A percentile compares a stretch with the other conserved stretches of the same genome.
Evolutionary conservation across 176 grass and related monocot species (phyloP).

Genomic region (Pontederia paniculata): DNA sequence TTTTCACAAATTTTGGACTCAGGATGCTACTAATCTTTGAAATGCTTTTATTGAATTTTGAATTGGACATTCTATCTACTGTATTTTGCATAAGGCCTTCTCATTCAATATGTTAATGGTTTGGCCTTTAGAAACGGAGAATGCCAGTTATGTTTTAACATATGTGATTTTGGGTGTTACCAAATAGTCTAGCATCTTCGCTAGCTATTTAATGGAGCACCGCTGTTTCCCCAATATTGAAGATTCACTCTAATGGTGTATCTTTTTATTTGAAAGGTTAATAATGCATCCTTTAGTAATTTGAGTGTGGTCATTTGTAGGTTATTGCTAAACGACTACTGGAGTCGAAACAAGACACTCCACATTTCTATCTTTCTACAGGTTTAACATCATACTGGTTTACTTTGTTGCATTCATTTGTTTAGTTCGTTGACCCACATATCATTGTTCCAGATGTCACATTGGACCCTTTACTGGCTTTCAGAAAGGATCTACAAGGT

Average conservation of each 20-base stretch:
- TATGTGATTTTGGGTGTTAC: no score
- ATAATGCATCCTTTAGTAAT: not conserved
- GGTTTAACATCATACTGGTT: slow-evolving; percentile 26
- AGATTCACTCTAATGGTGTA: not conserved
- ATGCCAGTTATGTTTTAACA: no score
- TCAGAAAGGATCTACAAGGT: slow-evolving; percentile 96
- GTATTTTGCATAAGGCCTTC: no score
- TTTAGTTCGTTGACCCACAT: slow-evolving; percentile 16
- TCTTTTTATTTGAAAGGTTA: slow-evolving; percentile 5
- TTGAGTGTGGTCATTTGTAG: slow-evolving; percentile 23
- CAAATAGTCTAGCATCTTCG: no score
- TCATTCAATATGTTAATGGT: no score
- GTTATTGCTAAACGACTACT: slow-evolving; percentile 91
- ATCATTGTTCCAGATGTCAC: slow-evolving; percentile 67
- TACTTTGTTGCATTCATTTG: slow-evolving; percentile 6
- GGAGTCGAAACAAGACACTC: slow-evolving; percentile 88
- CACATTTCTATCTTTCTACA: slow-evolving; percentile 88
- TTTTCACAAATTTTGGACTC: no score
- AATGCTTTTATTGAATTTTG: no score
- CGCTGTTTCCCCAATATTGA: no score
- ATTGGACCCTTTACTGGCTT: slow-evolving; percentile 75
- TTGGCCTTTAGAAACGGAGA: no score
- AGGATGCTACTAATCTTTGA: no score
- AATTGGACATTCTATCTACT: no score
- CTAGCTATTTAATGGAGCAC: no score